Conservation (phyloP, 75 land plant species). For the Selaginella moellendorffii region DNA sequence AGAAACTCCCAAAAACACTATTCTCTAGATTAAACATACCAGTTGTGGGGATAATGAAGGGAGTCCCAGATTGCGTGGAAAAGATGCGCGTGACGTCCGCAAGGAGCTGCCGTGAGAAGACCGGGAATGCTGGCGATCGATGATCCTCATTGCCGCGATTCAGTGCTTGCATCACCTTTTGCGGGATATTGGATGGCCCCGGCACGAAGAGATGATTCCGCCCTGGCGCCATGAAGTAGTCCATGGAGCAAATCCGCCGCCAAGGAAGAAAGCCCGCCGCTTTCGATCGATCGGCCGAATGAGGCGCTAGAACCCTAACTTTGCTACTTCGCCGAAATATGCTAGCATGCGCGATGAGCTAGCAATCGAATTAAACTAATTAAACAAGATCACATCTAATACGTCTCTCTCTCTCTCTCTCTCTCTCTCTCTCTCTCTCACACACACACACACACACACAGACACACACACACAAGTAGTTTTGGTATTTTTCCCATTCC, state of each 20-base stretch:
- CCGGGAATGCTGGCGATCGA: neutral
- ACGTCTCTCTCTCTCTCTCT: no score
- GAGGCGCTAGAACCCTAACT: no score
- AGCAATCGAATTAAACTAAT: no score
- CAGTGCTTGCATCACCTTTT: neutral
- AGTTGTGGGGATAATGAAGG: conserved; percentile 6
- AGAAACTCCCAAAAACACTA: neutral
- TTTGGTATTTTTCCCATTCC: no score
- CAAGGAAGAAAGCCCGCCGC: no score
- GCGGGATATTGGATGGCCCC: conserved; percentile 3
- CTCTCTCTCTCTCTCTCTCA: no score
- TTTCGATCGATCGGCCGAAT: no score
- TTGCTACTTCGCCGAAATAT: no score
- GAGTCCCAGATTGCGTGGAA: neutral
- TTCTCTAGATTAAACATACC: neutral
- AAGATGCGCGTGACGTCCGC: neutral
- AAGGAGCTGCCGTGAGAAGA: neutral
- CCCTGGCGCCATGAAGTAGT: neutral
- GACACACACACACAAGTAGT: no score
- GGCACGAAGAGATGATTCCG: conserved; percentile 9
- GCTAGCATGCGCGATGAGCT: no score
- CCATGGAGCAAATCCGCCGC: conserved; percentile 1
- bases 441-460: no score
- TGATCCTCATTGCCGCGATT: neutral
- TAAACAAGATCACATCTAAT: no score